phyloP scores from a whole-genome alignment of 2,329 filamentous ascomycete genomes.

The Huntiella omanensis region DNA sequence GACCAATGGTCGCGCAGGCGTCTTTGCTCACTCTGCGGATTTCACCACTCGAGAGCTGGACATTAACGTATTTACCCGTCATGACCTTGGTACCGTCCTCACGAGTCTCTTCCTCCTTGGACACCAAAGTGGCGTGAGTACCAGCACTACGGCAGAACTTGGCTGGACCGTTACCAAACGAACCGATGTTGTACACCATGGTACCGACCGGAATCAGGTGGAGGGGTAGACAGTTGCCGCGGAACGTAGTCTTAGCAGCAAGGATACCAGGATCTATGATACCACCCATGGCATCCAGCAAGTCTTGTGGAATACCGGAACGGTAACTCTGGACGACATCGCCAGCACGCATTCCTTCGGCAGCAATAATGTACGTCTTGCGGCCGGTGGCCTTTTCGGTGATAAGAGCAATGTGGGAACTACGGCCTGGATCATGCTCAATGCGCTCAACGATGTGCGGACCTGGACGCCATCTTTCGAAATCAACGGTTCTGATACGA shows the following conservation, averaged over 20 bases:
- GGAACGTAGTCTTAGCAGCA: slow-evolving; percentile 80
- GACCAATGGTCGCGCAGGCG: slow-evolving; percentile 83
- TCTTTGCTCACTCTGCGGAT: slow-evolving; percentile 76
- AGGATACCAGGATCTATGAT: slow-evolving; percentile 86
- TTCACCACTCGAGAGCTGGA: slow-evolving; percentile 83
- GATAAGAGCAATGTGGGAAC: slow-evolving; percentile 77
- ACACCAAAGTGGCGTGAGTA: slow-evolving; percentile 72
- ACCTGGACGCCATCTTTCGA: slow-evolving; percentile 57
- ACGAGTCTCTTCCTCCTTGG: slow-evolving; percentile 63
- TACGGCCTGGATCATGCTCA: slow-evolving; percentile 88
- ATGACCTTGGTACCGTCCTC: slow-evolving; percentile 41
- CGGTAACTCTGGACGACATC: slow-evolving; percentile 87
- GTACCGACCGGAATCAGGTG: slow-evolving; percentile 96
- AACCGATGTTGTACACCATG: slow-evolving; percentile 76
- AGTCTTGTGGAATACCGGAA: slow-evolving; percentile 66
- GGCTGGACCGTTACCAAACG: slow-evolving; percentile 50
- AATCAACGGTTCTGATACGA: slow-evolving; percentile 83
- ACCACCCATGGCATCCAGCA: slow-evolving; percentile 85
- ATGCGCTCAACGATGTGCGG: slow-evolving; percentile 82
- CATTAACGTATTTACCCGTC: slow-evolving; percentile 59
- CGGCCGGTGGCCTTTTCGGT: slow-evolving; percentile 53
- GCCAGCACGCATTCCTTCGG: slow-evolving; percentile 81
- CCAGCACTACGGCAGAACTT: slow-evolving; percentile 92
- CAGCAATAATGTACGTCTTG: slow-evolving; percentile 85
- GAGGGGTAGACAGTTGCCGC: slow-evolving; percentile 85